Evolutionary conservation across 192 early-diverging fungal genomes (phyloP).

Genomic region (Linnemannia elongata): DNA sequence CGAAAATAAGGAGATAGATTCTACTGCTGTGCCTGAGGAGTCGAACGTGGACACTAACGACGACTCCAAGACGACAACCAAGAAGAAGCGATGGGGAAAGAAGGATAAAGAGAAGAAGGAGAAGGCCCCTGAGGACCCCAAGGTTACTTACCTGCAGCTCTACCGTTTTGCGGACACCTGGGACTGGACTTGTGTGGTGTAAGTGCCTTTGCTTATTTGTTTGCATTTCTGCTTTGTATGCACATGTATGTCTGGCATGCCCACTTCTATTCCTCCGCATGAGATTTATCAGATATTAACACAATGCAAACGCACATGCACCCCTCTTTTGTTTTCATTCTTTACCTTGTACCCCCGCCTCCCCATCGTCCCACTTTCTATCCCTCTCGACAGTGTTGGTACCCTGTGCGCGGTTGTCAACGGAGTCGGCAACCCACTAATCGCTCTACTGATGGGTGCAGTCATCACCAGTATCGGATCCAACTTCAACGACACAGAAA

Average conservation of each 20-base stretch:
- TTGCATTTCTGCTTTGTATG: background rate
- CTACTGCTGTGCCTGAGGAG: background rate
- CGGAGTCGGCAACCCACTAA: slow-evolving; percentile 30
- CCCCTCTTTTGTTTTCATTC: background rate
- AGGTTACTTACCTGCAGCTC: slow-evolving; percentile 70
- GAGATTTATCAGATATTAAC: too few relatives aligned
- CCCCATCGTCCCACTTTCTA: background rate
- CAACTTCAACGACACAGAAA: background rate
- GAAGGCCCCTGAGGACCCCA: slow-evolving; percentile 58
- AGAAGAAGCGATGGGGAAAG: background rate
- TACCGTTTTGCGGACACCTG: slow-evolving; percentile 75
- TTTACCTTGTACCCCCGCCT: background rate
- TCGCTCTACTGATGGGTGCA: slow-evolving; percentile 31
- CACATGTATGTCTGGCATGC: slow-evolving; percentile 32
- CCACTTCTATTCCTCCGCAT: background rate
- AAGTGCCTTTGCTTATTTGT: slow-evolving; percentile 43
- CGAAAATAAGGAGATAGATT: background rate
- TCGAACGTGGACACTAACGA: background rate
- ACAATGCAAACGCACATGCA: background rate
- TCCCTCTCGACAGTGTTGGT: background rate
- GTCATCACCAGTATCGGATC: slow-evolving; percentile 12
- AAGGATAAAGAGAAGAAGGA: slow-evolving; percentile 19
- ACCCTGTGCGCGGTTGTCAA: background rate
- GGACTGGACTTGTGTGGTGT: slow-evolving; percentile 70
- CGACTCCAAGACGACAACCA: background rate